Conservation (phyloP, 2,329 filamentous ascomycete genomes). For the Coniochaeta ligniaria region DNA sequence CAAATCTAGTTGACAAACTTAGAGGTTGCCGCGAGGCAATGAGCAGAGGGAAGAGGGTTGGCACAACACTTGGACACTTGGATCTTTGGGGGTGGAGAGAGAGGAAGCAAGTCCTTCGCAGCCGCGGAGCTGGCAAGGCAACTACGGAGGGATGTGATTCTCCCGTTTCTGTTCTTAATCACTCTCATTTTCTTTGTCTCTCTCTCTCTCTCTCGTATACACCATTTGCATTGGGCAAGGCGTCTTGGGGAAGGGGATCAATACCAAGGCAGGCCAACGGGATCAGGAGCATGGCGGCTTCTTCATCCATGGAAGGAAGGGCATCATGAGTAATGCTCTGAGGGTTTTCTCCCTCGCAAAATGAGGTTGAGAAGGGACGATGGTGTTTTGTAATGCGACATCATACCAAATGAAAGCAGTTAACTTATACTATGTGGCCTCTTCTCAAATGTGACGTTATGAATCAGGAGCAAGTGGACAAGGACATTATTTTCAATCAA, state of each 20-base stretch:
- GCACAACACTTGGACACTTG: conserved; percentile 3
- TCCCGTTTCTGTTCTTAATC: neutral
- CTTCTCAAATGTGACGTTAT: neutral
- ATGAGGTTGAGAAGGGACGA: neutral
- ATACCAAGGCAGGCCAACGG: neutral
- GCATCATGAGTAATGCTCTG: neutral
- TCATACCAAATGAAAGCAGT: neutral
- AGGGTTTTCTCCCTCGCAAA: neutral
- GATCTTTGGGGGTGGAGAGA: neutral
- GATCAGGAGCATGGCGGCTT: neutral
- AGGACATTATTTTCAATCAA: too few relatives aligned
- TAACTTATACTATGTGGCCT: neutral
- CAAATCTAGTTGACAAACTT: conserved; percentile 6
- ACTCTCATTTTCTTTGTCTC: neutral
- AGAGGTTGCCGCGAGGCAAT: conserved; percentile 16
- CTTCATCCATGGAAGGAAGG: neutral
- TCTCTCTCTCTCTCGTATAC: conserved; percentile 1
- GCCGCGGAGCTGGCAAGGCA: neutral
- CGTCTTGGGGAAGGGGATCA: neutral
- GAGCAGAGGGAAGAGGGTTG: conserved; percentile 2
- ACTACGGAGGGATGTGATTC: neutral
- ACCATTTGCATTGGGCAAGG: conserved; percentile 2
- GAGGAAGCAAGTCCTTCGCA: conserved; percentile 1
- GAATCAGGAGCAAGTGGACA: too few relatives aligned
- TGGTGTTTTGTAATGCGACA: neutral